These are phyloP conservation scores for Tylopilus sp. DNA, from an alignment of 1,284 basidiomycete species.

Conservation along the genomic window DNA sequence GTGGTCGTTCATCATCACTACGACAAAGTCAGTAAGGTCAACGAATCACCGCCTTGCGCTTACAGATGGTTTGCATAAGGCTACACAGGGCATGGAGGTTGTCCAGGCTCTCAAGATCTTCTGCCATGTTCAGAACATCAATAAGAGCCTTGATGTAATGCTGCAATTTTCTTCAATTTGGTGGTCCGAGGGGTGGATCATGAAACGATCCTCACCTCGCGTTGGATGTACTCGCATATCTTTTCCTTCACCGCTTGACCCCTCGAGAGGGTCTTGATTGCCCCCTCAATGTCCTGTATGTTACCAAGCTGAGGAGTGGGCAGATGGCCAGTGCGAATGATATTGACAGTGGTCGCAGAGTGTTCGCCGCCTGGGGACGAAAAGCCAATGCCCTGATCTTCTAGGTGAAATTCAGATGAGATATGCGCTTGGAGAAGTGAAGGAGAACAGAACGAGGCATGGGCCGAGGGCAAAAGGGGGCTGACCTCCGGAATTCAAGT, in stretches of 20 bases:
- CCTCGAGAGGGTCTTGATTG: slow-evolving; percentile 67
- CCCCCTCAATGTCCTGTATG: slow-evolving; percentile 72
- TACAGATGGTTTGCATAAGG: slow-evolving; percentile 93
- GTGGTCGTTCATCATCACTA: slow-evolving; percentile 95
- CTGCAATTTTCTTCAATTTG: slow-evolving; percentile 38
- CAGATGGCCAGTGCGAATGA: slow-evolving; percentile 67
- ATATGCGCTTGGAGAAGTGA: slow-evolving; percentile 12
- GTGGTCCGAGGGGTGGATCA: background rate
- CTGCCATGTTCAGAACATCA: slow-evolving; percentile 81
- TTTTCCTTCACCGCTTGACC: slow-evolving; percentile 69
- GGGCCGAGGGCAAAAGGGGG: slow-evolving; percentile 16
- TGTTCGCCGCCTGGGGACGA: slow-evolving; percentile 62
- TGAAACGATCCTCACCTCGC: slow-evolving; percentile 49
- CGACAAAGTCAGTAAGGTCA: slow-evolving; percentile 15
- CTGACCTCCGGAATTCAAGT: slow-evolving; percentile 65
- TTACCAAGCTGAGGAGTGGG: slow-evolving; percentile 68
- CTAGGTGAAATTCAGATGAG: slow-evolving; percentile 30
- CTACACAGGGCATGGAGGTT: slow-evolving; percentile 89
- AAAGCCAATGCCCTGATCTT: slow-evolving; percentile 44
- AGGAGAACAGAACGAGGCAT: slow-evolving; percentile 5
- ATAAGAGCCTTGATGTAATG: slow-evolving; percentile 88
- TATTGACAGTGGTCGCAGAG: slow-evolving; percentile 56
- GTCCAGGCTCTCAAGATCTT: slow-evolving; percentile 87
- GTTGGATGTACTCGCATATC: slow-evolving; percentile 79
- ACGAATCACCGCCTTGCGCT: slow-evolving; percentile 35